Evolutionary conservation across 2,329 filamentous ascomycete genomes (phyloP).

Genomic region (Colletotrichum sp.): DNA sequence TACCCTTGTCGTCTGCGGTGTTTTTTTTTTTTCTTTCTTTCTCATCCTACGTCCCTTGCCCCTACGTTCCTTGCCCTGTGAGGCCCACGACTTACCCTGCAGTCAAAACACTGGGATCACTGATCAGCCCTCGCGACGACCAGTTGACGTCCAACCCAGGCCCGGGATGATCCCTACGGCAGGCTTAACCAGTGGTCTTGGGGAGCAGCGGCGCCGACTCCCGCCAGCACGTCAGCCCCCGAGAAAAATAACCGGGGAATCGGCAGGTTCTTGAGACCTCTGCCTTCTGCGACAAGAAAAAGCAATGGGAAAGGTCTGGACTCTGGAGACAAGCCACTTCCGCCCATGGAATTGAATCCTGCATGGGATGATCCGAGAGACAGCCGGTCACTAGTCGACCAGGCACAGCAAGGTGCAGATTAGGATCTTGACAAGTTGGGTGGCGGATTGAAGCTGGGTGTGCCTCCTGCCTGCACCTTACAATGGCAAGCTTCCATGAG

Average conservation of each 20-base stretch:
- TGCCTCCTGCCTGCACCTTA: not conserved
- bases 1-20: not conserved
- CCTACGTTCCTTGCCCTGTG: not conserved
- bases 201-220: not conserved
- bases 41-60: not conserved
- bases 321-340: not conserved
- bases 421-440: not conserved
- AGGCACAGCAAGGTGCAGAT: not conserved
- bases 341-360: not conserved
- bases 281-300: conserved; percentile 2
- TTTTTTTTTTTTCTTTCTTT: not conserved
- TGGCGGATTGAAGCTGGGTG: not conserved
- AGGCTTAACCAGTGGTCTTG: not conserved
- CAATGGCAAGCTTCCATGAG: not conserved
- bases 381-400: not conserved
- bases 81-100: not conserved
- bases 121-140: not conserved
- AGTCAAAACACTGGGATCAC: conserved; percentile 6
- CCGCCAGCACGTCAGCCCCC: not conserved
- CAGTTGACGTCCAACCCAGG: not conserved
- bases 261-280: not conserved
- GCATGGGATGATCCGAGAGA: conserved; percentile 4
- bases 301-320: conserved; percentile 5
- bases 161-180: conserved; percentile 6
- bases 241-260: conserved; percentile 1